phyloP scores from a whole-genome alignment of 805 yeast genomes.

The Saccharomycopsis selenospora region DNA sequence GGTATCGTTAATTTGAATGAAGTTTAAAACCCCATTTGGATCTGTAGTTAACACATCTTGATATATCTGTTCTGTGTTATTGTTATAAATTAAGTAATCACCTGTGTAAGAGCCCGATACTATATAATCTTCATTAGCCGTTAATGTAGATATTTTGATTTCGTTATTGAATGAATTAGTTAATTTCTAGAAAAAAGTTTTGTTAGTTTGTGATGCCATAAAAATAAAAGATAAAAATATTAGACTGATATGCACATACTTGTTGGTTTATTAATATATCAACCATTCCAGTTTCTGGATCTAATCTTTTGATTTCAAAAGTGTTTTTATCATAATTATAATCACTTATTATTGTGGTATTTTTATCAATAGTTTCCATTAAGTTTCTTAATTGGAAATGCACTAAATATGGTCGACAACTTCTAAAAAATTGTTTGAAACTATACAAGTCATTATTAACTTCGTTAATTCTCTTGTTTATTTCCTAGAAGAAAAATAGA shows the following conservation, averaged over 20 bases:
- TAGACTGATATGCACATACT: constrained; percentile 9
- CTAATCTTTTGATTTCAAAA: constrained; percentile 23
- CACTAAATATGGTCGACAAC: constrained; percentile 41
- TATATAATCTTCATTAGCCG: constrained; percentile 35
- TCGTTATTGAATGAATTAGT: constrained; percentile 11
- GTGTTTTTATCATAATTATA: background rate
- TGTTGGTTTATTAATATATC: constrained; percentile 32
- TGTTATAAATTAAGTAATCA: constrained; percentile 35
- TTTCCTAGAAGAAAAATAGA: background rate
- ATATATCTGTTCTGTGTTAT: constrained; percentile 26
- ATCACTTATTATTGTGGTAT: constrained; percentile 11
- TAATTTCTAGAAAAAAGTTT: constrained; percentile 13
- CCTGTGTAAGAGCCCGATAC: constrained; percentile 53
- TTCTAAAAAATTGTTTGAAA: constrained; percentile 33
- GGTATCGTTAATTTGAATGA: constrained; percentile 31
- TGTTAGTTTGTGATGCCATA: too few relatives aligned
- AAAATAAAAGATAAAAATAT: constrained; percentile 19
- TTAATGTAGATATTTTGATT: constrained; percentile 42
- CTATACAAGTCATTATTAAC: constrained; percentile 7
- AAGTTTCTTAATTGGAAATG: constrained; percentile 54
- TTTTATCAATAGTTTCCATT: constrained; percentile 25
- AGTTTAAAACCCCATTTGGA: constrained; percentile 47
- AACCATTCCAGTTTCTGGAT: constrained; percentile 27
- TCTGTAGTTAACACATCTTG: constrained; percentile 37
- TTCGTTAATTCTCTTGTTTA: constrained; percentile 7